These are phyloP conservation scores for Phytophthora multivora DNA, from an alignment of 352 stramenopile species.

Conservation along the genomic window DNA sequence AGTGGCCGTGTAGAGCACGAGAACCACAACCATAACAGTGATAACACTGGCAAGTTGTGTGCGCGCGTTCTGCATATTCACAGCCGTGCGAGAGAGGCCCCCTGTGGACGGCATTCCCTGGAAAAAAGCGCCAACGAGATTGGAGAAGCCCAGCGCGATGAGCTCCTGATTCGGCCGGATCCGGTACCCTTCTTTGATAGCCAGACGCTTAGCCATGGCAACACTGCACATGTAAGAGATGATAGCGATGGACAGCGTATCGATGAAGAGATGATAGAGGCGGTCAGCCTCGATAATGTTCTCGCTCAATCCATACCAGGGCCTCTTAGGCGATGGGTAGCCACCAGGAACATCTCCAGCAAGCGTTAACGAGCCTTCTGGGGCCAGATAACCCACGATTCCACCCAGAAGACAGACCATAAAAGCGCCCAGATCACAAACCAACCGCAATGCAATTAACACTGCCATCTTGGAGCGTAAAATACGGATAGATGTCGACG, in stretches of 20 bases:
- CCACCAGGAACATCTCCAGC: constrained; percentile 83
- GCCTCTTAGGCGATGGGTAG: constrained; percentile 52
- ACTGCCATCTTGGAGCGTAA: constrained; percentile 37
- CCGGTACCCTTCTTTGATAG: constrained; percentile 79
- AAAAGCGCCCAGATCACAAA: constrained; percentile 70
- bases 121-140: constrained; percentile 90
- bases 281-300: constrained; percentile 56
- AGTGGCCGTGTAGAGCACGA: constrained; percentile 90
- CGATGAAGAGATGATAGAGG: constrained; percentile 63
- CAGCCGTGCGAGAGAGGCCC: constrained; percentile 89
- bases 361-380: constrained; percentile 70
- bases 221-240: constrained; percentile 94
- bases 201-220: constrained; percentile 88
- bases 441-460: constrained; percentile 46
- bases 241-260: constrained; percentile 82
- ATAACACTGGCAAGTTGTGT: constrained; percentile 91
- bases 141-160: constrained; percentile 90
- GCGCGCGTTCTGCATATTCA: constrained; percentile 90
- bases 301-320: constrained; percentile 49
- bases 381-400: constrained; percentile 55
- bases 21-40: constrained; percentile 86
- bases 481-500: constrained; percentile 33
- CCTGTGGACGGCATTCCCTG: constrained; percentile 89
- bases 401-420: constrained; percentile 85
- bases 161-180: constrained; percentile 91